Evolutionary conservation across 2,329 filamentous ascomycete genomes (phyloP), one percentile per base, ranked within the genome.

Genomic region (Paramyrothecium sp.): DNA sequence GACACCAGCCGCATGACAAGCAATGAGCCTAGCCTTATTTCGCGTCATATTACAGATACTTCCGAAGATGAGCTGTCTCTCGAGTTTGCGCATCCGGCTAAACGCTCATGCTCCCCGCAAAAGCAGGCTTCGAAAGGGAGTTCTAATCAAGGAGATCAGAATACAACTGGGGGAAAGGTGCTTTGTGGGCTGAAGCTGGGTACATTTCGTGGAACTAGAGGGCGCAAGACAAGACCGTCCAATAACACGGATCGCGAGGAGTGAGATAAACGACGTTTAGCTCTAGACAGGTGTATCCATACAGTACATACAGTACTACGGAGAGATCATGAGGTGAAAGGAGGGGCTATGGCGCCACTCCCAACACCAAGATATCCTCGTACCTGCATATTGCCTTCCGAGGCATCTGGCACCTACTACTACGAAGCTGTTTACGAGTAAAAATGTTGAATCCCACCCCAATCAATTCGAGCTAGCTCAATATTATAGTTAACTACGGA

Each of bases 11-110:
- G 17, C 34, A 21, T 22, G 7, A 54, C 34, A 23, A 54, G 52
- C 34, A 41, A 54, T 22, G 52, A 54, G 23, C 20, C 34, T 17
- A 44, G 20, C 52, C 52, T 44, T 21, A 22, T 22, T 46, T 44
- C 38, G 33, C 33, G 20, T 23, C n/a, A n/a, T n/a, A 46, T n/a
- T 16, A 54, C 52, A 16, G 52, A 54, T 26, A 54, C 52, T 23
- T 54, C 52, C 17, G 52, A 44, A 34, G 52, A 54, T 54, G 52
- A 54, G 34, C 52, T 54, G 23, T 54, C 38, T 41, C 38, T 38
- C 20, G 26, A 53, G n/a, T 38, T 41, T 54, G 20, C 17, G 19
- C 52, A 44, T 46, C 38, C 52, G n/a, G 33, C 38, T 23, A 54
- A 54, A 22, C 52, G 52, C 13, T 54, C 52, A 23, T 34, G 52